Percentiles rank a stretch among this genome's conserved stretches.
Evolutionary conservation across 495 filamentous ascomycete genomes (phyloP).

Genomic region (Penicilliopsis zonata): DNA sequence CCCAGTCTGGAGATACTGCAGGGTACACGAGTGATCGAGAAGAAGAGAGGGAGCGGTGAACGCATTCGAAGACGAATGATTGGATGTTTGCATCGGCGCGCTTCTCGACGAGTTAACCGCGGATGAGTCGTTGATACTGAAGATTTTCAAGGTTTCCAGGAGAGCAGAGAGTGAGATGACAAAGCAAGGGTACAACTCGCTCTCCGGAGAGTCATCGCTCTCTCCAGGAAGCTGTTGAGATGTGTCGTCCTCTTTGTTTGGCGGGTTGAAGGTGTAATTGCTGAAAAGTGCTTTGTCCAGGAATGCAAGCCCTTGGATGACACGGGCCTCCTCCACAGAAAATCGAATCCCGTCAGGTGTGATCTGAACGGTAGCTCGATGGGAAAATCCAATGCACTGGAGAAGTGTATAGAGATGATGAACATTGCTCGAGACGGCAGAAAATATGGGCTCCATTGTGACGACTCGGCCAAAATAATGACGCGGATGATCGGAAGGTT

Average conservation of each 20-base stretch:
- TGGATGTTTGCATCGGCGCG: constrained; percentile 35
- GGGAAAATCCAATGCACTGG: constrained; percentile 71
- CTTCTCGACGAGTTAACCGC: constrained; percentile 28
- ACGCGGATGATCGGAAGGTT: not conserved
- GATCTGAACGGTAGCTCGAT: constrained; percentile 75
- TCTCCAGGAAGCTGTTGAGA: constrained; percentile 24
- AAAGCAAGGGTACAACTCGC: constrained; percentile 41
- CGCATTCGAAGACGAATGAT: constrained; percentile 38
- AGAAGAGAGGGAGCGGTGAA: constrained; percentile 69
- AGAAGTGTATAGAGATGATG: constrained; percentile 83
- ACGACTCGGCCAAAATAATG: not conserved
- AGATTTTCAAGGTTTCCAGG: constrained; percentile 90
- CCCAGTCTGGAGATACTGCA: constrained; percentile 62
- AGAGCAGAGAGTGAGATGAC: constrained; percentile 78
- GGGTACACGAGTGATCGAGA: constrained; percentile 66
- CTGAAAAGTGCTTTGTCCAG: constrained; percentile 80
- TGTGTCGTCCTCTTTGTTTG: constrained; percentile 9
- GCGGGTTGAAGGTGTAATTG: constrained; percentile 55
- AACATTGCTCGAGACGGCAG: constrained; percentile 74
- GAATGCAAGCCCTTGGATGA: constrained; percentile 80
- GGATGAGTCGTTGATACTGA: constrained; percentile 63
- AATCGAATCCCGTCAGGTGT: constrained; percentile 74
- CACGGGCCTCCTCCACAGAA: constrained; percentile 68
- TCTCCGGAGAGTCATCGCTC: constrained; percentile 19
- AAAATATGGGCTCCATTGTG: constrained; percentile 48